A percentile compares a stretch with the other conserved stretches of the same genome.
phyloP scores from a whole-genome alignment of 2,329 filamentous ascomycete genomes.

The Pseudogymnoascus sp. region DNA sequence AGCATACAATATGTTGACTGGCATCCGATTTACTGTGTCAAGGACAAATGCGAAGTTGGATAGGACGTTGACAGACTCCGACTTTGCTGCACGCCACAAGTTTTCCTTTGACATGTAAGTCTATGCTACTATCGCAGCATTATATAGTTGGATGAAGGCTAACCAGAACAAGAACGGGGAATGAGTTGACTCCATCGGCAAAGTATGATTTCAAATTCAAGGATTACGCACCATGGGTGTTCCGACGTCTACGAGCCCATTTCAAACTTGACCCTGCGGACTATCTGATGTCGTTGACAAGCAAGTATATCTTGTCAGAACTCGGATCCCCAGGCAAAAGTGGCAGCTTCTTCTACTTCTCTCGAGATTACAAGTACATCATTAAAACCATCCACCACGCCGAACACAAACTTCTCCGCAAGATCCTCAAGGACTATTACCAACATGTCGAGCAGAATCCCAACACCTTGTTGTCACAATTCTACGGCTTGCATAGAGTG shows the following conservation, averaged over 20 bases:
- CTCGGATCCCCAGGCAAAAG: constrained; percentile 96
- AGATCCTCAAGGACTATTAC: constrained; percentile 86
- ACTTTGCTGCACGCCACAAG: constrained; percentile 93
- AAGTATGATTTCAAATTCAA: constrained; percentile 99
- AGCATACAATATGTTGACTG: constrained; percentile 99
- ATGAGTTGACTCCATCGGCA: constrained; percentile 92
- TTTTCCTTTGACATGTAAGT: constrained; percentile 96
- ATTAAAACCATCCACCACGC: constrained; percentile 99
- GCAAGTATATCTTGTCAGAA: constrained; percentile 97
- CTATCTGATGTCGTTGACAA: constrained; percentile 95
- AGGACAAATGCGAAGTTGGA: constrained; percentile 96
- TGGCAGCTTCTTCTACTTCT: constrained; percentile 99
- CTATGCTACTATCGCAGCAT: not conserved
- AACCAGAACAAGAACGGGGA: constrained; percentile 62
- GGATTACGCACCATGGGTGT: constrained; percentile 99
- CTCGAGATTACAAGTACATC: constrained; percentile 98
- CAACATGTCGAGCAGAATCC: constrained; percentile 87
- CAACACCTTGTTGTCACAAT: constrained; percentile 93
- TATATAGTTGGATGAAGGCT: constrained; percentile 25
- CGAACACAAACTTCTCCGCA: constrained; percentile 81
- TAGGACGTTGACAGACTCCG: constrained; percentile 77
- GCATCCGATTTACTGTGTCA: constrained; percentile 94
- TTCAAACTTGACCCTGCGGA: constrained; percentile 94
- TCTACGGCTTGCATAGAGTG: constrained; percentile 93
- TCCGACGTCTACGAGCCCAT: constrained; percentile 77